phyloP scores from a whole-genome alignment of 495 filamentous ascomycete species.

The Massariosphaeria phaeospora region DNA sequence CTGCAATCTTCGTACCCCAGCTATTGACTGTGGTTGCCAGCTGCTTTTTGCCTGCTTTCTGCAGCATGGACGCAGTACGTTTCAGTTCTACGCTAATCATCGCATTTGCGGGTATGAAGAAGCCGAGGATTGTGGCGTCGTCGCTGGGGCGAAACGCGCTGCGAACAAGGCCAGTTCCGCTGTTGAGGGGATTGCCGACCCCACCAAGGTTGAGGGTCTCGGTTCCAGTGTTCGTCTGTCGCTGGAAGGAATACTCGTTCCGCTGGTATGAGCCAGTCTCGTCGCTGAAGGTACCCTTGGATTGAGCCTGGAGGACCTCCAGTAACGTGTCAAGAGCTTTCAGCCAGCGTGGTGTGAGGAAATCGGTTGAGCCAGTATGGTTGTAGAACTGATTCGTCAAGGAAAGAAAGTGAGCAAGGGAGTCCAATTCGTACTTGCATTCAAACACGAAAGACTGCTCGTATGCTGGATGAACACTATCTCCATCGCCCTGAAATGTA shows the following conservation, averaged over 20 bases:
- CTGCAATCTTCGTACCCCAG: conserved; percentile 64
- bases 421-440: conserved; percentile 99
- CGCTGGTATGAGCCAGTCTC: conserved; percentile 56
- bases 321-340: conserved; percentile 70
- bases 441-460: conserved; percentile 85
- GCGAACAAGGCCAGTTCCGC: conserved; percentile 76
- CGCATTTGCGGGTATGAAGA: conserved; percentile 93
- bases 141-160: conserved; percentile 96
- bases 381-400: conserved; percentile 81
- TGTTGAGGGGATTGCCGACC: conserved; percentile 83
- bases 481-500: conserved; percentile 69
- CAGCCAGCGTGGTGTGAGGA: conserved; percentile 75
- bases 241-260: conserved; percentile 84
- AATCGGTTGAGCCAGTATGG: conserved; percentile 69
- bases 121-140: conserved; percentile 92
- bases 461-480: conserved; percentile 79
- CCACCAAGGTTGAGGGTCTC: conserved; percentile 83
- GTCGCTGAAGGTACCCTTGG: conserved; percentile 69
- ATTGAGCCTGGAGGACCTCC: conserved; percentile 69
- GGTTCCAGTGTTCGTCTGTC: conserved; percentile 72
- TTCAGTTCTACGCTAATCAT: conserved; percentile 91
- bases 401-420: conserved; percentile 83
- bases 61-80: conserved; percentile 65
- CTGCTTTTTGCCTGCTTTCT: conserved; percentile 49
- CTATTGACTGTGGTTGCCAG: conserved; percentile 49